Conservation (phyloP, 306 rosid species). For the Prunus armeniaca region DNA sequence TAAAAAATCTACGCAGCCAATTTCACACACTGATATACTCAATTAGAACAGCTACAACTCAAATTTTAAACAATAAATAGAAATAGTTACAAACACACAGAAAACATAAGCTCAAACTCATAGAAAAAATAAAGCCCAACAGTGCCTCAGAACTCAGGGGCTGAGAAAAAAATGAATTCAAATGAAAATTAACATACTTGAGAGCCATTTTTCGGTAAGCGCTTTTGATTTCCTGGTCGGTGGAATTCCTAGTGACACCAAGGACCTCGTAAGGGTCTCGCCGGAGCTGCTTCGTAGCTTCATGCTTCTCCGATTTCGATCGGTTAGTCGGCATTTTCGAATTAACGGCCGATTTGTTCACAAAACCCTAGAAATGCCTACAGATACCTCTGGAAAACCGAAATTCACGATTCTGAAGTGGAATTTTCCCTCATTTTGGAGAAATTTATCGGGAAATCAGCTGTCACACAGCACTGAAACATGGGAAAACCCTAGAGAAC, state of each 20-base stretch:
- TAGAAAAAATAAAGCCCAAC: background rate
- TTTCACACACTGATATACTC: background rate
- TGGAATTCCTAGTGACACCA: slow-evolving; percentile 73
- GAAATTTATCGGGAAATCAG: background rate
- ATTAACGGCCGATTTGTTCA: background rate
- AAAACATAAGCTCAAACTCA: background rate
- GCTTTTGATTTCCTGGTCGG: slow-evolving; percentile 92
- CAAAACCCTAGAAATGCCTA: slow-evolving; percentile 53
- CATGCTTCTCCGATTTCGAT: slow-evolving; percentile 82
- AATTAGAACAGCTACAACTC: background rate
- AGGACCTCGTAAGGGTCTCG: slow-evolving; percentile 98
- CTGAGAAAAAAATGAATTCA: background rate
- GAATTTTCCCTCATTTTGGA: slow-evolving; percentile 14
- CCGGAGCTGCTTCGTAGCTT: slow-evolving; percentile 62
- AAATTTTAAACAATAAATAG: background rate
- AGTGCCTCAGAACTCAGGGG: background rate
- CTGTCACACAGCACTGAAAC: background rate
- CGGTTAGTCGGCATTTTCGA: slow-evolving; percentile 67
- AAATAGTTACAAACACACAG: background rate
- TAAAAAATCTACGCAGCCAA: background rate
- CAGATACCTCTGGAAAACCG: background rate
- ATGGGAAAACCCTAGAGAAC: slow-evolving; percentile 6
- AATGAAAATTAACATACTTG: slow-evolving; percentile 48
- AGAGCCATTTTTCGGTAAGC: slow-evolving; percentile 96
- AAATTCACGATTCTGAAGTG: slow-evolving; percentile 19